Evolutionary conservation across 1,139 yeast species (phyloP).

Genomic region (Taphrina sp.): DNA sequence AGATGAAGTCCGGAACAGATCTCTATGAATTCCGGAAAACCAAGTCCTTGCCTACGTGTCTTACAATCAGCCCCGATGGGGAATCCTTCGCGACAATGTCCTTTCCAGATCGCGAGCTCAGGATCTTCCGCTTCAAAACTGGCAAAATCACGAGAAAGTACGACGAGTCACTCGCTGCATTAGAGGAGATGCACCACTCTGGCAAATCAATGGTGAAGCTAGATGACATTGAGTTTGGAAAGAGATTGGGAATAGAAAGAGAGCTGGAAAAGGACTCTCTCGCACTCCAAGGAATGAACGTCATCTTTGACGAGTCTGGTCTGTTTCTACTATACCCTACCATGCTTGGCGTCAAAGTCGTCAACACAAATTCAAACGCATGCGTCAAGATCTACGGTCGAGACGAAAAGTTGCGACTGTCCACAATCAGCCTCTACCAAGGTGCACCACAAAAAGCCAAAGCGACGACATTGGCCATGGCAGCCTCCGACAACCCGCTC

Average conservation of each 20-base stretch:
- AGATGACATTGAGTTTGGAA: constrained; percentile 42
- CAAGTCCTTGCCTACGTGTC: constrained; percentile 42
- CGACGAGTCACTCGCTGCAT: constrained; percentile 44
- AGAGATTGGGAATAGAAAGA: constrained; percentile 43
- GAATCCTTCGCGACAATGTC: constrained; percentile 43
- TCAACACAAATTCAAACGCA: constrained; percentile 44
- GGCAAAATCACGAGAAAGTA: constrained; percentile 47
- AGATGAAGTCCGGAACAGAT: constrained; percentile 50
- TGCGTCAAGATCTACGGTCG: constrained; percentile 44
- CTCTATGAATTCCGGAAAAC: constrained; percentile 48
- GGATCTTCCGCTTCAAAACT: constrained; percentile 45
- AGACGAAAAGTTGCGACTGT: constrained; percentile 44
- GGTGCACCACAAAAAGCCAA: constrained; percentile 41
- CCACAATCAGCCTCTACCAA: constrained; percentile 43
- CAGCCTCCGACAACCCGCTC: constrained; percentile 48
- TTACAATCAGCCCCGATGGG: constrained; percentile 43
- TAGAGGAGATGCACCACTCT: constrained; percentile 42
- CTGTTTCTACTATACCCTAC: constrained; percentile 46
- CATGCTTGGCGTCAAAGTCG: constrained; percentile 46
- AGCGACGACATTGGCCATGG: constrained; percentile 45
- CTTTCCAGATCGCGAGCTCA: constrained; percentile 45
- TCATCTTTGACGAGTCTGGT: constrained; percentile 47
- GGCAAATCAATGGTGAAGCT: constrained; percentile 40
- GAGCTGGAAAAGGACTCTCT: constrained; percentile 38
- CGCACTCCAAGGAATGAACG: constrained; percentile 8